Evolutionary conservation across 257 asterid species (phyloP).

Genomic region (Anisodus tanguticus): DNA sequence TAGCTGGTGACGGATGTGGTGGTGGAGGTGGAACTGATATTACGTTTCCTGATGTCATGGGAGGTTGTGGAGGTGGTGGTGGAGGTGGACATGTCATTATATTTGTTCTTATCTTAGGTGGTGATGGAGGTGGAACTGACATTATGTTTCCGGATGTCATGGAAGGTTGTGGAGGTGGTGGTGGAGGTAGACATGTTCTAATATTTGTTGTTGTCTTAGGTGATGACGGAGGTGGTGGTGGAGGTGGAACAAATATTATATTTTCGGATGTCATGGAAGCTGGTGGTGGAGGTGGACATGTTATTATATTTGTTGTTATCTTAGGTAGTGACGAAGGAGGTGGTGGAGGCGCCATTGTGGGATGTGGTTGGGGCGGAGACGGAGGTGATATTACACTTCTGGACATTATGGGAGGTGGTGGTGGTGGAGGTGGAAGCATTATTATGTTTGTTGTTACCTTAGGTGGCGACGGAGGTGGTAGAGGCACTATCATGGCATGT

Average conservation of each 20-base stretch:
- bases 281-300: neutral
- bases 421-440: constrained; percentile 38
- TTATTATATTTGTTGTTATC: neutral
- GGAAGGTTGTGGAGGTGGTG: constrained; percentile 33
- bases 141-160: neutral
- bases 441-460: neutral
- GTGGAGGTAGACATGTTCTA: constrained; percentile 16
- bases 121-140: constrained; percentile 27
- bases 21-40: constrained; percentile 35
- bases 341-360: constrained; percentile 43
- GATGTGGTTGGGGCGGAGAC: constrained; percentile 37
- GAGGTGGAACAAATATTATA: constrained; percentile 32
- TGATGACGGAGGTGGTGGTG: constrained; percentile 5
- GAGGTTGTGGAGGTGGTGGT: constrained; percentile 5
- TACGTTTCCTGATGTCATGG: constrained; percentile 15
- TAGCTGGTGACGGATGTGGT: neutral
- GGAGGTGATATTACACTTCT: constrained; percentile 30
- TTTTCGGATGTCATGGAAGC: constrained; percentile 26
- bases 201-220: neutral
- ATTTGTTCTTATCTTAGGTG: neutral
- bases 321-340: neutral
- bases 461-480: constrained; percentile 11
- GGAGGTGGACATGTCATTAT: neutral
- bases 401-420: constrained; percentile 27
- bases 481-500: neutral